These are phyloP conservation scores for Chimonanthus praecox DNA, from an alignment of 164 flowering plant species.

Conservation along the genomic window DNA sequence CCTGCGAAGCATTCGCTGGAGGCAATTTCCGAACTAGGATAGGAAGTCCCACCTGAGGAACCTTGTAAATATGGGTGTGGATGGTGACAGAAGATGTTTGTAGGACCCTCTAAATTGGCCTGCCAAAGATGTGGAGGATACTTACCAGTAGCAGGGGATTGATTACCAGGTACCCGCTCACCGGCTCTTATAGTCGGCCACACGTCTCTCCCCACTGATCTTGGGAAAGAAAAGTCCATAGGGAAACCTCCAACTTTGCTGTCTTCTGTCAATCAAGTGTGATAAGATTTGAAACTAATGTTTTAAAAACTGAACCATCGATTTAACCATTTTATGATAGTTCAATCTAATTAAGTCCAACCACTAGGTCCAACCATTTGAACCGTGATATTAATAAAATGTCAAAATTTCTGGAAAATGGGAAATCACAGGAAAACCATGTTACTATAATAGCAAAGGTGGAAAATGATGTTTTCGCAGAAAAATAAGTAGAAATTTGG, in stretches of 20 bases:
- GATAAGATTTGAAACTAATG: slow-evolving; percentile 4
- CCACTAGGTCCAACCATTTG: too few species aligned
- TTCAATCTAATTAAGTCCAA: too few species aligned
- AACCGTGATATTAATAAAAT: too few species aligned
- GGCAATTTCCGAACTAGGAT: slow-evolving; percentile 38
- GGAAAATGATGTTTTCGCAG: too few species aligned
- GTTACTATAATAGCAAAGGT: too few species aligned
- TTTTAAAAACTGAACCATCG: neutral
- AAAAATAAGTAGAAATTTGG: too few species aligned
- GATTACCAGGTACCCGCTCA: slow-evolving; percentile 31
- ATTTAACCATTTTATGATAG: too few species aligned
- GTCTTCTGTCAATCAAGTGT: slow-evolving; percentile 38
- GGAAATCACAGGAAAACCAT: neutral
- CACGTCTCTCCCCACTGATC: slow-evolving; percentile 32
- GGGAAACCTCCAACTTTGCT: slow-evolving; percentile 54
- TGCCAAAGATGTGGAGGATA: slow-evolving; percentile 43
- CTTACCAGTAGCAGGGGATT: slow-evolving; percentile 28
- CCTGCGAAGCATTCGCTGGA: slow-evolving; percentile 51
- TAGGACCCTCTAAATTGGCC: slow-evolving; percentile 33
- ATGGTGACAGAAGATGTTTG: slow-evolving; percentile 22
- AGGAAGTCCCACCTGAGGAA: slow-evolving; percentile 34
- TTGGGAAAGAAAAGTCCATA: slow-evolving; percentile 63
- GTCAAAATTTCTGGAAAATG: too few species aligned
- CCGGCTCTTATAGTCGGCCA: slow-evolving; percentile 46
- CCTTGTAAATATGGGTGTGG: slow-evolving; percentile 36